phyloP scores from a whole-genome alignment of 179 eudicot species.

The Carnegiea gigantea region DNA sequence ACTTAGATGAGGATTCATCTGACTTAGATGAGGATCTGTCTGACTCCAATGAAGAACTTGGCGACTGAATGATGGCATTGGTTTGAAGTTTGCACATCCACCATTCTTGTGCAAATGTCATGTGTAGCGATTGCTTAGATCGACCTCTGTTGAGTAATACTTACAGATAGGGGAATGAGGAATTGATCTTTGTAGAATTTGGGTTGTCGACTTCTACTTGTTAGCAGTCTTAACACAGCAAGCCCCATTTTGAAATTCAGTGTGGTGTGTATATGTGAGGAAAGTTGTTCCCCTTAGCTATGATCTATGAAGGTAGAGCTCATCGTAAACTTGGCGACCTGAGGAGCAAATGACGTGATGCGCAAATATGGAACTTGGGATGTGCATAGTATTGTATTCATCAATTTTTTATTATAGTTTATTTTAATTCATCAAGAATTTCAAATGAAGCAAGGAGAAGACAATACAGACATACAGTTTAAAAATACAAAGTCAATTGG shows the following conservation, averaged over 20 bases:
- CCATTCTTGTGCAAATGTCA: neutral
- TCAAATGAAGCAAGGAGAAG: no score
- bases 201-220: neutral
- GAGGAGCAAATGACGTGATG: no score
- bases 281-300: neutral
- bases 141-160: neutral
- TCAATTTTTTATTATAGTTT: no score
- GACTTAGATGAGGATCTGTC: slow-evolving; percentile 24
- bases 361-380: no score
- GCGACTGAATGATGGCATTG: slow-evolving; percentile 3
- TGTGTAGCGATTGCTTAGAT: neutral
- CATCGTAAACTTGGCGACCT: no score
- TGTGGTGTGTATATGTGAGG: neutral
- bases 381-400: no score
- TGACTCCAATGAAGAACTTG: slow-evolving; percentile 17
- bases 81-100: neutral
- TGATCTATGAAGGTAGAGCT: no score
- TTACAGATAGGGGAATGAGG: neutral
- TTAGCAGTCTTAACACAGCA: neutral
- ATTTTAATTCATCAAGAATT: no score
- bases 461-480: no score
- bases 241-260: neutral
- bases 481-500: no score
- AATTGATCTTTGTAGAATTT: neutral
- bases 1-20: slow-evolving; percentile 18